Conservation (phyloP, 805 yeast species). For the Starmerella powellii region DNA sequence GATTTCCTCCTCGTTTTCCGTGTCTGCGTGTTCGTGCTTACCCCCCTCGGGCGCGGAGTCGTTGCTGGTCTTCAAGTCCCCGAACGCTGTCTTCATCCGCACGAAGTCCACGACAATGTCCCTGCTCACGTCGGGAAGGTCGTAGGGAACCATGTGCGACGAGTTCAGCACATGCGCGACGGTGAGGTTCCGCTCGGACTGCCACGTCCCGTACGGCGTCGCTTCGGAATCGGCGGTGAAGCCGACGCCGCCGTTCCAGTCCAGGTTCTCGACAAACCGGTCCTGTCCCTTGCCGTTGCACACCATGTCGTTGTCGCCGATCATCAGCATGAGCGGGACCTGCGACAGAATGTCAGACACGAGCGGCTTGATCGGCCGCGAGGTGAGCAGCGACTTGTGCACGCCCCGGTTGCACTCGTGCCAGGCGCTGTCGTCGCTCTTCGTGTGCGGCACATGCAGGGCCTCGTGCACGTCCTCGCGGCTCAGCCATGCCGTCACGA, state of each 20-base stretch:
- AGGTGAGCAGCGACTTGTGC: slow-evolving; percentile 43
- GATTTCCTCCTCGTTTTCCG: neutral
- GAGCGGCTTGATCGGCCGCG: slow-evolving; percentile 40
- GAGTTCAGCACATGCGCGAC: slow-evolving; percentile 62
- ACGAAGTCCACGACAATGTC: slow-evolving; percentile 26
- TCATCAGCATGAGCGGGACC: slow-evolving; percentile 57
- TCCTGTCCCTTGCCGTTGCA: slow-evolving; percentile 76
- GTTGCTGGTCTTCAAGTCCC: neutral
- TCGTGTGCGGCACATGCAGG: slow-evolving; percentile 35
- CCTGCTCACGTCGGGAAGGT: slow-evolving; percentile 27
- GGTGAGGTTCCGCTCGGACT: slow-evolving; percentile 55
- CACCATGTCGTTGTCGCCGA: slow-evolving; percentile 79
- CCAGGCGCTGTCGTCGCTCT: slow-evolving; percentile 37
- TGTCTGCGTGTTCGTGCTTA: neutral
- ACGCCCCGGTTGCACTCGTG: slow-evolving; percentile 66
- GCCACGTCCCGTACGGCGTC: slow-evolving; percentile 6
- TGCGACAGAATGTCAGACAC: slow-evolving; percentile 53
- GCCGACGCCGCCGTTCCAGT: slow-evolving; percentile 45
- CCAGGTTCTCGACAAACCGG: slow-evolving; percentile 45
- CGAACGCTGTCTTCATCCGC: neutral
- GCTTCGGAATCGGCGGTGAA: slow-evolving; percentile 11
- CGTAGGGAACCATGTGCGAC: slow-evolving; percentile 92
- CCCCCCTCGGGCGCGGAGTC: neutral
- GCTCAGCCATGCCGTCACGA: slow-evolving; percentile 41
- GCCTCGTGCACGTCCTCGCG: slow-evolving; percentile 37